A percentile compares a stretch with the other conserved stretches of the same genome.
These are phyloP conservation scores for Hanseniaspora nectarophila DNA, from an alignment of 805 yeast species.

Conservation along the genomic window DNA sequence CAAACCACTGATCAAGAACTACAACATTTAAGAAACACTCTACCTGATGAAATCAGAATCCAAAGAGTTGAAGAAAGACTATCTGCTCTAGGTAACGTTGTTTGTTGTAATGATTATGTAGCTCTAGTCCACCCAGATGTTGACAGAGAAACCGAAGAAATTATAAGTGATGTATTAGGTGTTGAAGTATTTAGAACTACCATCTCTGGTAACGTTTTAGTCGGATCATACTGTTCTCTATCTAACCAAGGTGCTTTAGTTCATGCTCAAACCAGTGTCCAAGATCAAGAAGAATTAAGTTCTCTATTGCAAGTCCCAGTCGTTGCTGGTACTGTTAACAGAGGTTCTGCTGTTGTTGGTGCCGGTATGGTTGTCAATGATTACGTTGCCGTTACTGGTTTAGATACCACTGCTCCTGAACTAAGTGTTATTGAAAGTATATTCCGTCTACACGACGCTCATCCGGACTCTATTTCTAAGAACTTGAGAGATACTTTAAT, in stretches of 20 bases:
- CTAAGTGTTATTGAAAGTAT: conserved; percentile 92
- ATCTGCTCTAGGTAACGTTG: conserved; percentile 93
- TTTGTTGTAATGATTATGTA: conserved; percentile 97
- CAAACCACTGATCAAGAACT: conserved; percentile 97
- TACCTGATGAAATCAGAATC: conserved; percentile 89
- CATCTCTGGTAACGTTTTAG: conserved; percentile 93
- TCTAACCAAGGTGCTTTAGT: conserved; percentile 97
- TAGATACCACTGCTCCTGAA: conserved; percentile 98
- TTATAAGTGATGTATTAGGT: conserved; percentile 94
- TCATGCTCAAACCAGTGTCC: conserved; percentile 93
- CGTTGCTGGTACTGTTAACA: conserved; percentile 96
- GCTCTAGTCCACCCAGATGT: conserved; percentile 98
- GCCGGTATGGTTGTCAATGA: conserved; percentile 98
- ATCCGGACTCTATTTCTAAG: conserved; percentile 74
- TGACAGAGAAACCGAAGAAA: conserved; percentile 97
- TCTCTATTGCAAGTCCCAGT: conserved; percentile 92
- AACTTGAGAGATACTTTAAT: conserved; percentile 83
- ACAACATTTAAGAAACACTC: conserved; percentile 89
- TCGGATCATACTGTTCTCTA: conserved; percentile 89
- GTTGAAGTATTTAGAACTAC: conserved; percentile 99
- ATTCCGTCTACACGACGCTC: conserved; percentile 83
- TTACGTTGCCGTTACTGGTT: conserved; percentile 93
- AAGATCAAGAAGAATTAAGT: conserved; percentile 95
- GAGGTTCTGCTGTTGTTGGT: conserved; percentile 96
- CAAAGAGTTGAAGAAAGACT: conserved; percentile 97